Conservation (phyloP, 306 rosid genomes). For the Begonia loranthoides region DNA sequence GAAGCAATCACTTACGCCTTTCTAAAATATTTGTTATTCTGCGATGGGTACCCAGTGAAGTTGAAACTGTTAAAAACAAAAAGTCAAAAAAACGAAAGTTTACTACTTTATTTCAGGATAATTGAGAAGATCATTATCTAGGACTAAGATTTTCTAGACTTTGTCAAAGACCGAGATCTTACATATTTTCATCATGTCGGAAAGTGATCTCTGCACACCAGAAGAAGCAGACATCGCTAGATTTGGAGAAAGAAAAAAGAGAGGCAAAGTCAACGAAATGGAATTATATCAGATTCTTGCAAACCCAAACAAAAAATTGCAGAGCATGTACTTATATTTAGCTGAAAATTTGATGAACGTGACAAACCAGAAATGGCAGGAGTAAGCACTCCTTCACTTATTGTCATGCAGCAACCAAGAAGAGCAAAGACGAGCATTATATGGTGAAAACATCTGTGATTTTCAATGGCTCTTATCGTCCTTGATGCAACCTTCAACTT, state of each 20-base stretch:
- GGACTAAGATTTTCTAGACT: too few relatives aligned
- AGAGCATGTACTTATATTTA: too few relatives aligned
- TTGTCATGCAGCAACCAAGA: slow-evolving; percentile 68
- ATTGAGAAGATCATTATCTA: too few relatives aligned
- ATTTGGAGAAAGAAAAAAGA: slow-evolving; percentile 7
- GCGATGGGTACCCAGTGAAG: slow-evolving; percentile 14
- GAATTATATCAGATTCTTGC: not conserved
- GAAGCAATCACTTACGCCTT: slow-evolving; percentile 30
- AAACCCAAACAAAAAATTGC: not conserved
- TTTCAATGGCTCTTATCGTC: slow-evolving; percentile 54
- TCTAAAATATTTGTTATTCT: slow-evolving; percentile 23
- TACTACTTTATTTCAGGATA: too few relatives aligned
- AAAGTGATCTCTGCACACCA: slow-evolving; percentile 54
- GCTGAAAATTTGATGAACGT: not conserved
- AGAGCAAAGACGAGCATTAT: slow-evolving; percentile 55
- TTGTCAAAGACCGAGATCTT: slow-evolving; percentile 13
- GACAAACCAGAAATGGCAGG: slow-evolving; percentile 67
- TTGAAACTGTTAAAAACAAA: slow-evolving; percentile 37
- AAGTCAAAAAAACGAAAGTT: slow-evolving; percentile 9
- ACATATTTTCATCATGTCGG: slow-evolving; percentile 27
- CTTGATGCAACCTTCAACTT: slow-evolving; percentile 38
- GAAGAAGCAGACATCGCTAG: slow-evolving; percentile 56
- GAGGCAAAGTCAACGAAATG: slow-evolving; percentile 6
- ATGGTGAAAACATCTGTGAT: slow-evolving; percentile 44
- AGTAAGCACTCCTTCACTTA: slow-evolving; percentile 62